A percentile compares a stretch with the other conserved stretches of the same genome.
Evolutionary conservation across 805 yeast genomes (phyloP).

Genomic region (Pichia deserticola): DNA sequence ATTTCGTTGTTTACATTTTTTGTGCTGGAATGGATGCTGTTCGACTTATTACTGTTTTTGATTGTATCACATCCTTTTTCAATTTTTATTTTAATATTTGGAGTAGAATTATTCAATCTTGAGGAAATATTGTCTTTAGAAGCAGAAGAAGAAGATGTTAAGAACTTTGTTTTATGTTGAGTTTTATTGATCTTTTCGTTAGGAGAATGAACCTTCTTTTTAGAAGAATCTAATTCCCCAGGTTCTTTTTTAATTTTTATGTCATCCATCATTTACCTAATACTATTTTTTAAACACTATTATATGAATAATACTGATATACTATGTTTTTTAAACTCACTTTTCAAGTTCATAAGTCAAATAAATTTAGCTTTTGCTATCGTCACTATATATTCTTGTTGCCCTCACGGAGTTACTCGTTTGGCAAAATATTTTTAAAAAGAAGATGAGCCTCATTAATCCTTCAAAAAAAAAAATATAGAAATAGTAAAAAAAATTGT

Average conservation of each 20-base stretch:
- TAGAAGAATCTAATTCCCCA: not conserved
- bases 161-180: not conserved
- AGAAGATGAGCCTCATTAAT: not conserved
- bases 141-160: no score
- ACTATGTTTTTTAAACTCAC: not conserved
- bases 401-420: no score
- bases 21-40: no score
- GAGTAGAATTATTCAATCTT: not conserved
- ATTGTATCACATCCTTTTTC: no score
- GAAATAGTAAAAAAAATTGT: no score
- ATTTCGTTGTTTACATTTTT: not conserved
- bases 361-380: no score
- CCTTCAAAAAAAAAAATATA: no score
- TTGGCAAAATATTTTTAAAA: not conserved
- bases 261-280: not conserved
- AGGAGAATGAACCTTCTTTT: not conserved
- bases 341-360: no score
- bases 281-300: no score
- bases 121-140: not conserved
- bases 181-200: not conserved
- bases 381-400: no score
- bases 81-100: not conserved
- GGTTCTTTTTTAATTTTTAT: slow-evolving; percentile 4
- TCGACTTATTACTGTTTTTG: no score
- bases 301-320: not conserved